Percentiles rank a stretch among this genome's conserved stretches.
Evolutionary conservation across 768 basidiomycete species (phyloP).

Genomic region (Pleurotus djamor): DNA sequence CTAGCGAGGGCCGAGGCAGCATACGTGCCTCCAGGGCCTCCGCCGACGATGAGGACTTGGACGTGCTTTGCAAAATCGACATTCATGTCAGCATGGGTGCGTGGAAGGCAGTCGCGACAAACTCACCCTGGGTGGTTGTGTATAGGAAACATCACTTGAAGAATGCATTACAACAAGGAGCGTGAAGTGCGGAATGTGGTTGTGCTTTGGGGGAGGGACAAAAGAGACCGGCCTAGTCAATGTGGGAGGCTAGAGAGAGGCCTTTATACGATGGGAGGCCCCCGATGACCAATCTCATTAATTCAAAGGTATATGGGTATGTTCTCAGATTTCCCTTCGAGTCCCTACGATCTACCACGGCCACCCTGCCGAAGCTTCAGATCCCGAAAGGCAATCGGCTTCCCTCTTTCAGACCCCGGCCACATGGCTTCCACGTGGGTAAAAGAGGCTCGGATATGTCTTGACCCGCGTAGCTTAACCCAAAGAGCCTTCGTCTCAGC

Average conservation of each 20-base stretch:
- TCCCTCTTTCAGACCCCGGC: neutral
- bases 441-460: no score
- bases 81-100: neutral
- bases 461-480: no score
- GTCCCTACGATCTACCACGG: neutral
- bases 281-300: constrained; percentile 1
- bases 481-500: no score
- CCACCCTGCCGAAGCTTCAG: neutral
- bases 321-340: neutral
- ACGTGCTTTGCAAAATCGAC: constrained; percentile 27
- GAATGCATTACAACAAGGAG: neutral
- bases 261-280: neutral
- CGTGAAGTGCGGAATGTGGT: no score
- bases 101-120: neutral
- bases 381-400: neutral
- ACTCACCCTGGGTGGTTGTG: constrained; percentile 6
- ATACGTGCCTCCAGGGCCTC: constrained; percentile 57
- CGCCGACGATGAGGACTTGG: constrained; percentile 45
- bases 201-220: no score
- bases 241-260: neutral
- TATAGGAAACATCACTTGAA: neutral
- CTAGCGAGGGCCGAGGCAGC: constrained; percentile 54
- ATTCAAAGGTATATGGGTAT: neutral
- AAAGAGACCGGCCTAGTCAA: neutral
- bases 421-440: no score